Evolutionary conservation across 1,284 basidiomycete genomes (phyloP), one percentile per base, ranked within the genome.

Genomic region (Ustilago trichophora): DNA sequence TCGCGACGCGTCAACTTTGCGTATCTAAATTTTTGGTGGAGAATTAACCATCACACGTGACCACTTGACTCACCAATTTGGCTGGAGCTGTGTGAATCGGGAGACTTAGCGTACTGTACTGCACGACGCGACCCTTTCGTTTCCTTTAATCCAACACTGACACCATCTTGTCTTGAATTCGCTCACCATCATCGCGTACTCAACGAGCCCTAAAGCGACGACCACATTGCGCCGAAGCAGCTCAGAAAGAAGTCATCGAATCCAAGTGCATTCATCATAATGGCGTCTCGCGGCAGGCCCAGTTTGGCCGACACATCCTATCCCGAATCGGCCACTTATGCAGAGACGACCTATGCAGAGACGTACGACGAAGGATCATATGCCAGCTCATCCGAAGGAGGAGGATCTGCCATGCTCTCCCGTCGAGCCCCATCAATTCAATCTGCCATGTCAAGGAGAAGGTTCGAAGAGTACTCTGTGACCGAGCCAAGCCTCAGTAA

Each of bases 1-100:
- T n/a, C n/a, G 53, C 62, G 62, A 57, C 62, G 62, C 62, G 62
- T 64, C 33, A n/a, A n/a, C n/a, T n/a, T n/a, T n/a, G n/a, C n/a
- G n/a, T n/a, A n/a, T n/a, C n/a, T n/a, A n/a, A n/a, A n/a, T n/a
- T n/a, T n/a, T n/a, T n/a, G n/a, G 47, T 38, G 24, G 33, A 37
- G 36, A 40, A 24, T 2, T 11, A 40, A 2, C n/a, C n/a, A n/a
- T 10, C 24, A 35, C 60, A 64, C 60, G 53, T 64, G 59, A 63
- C 52, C 27, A 15, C 4, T 22, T 26, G 11, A n/a, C 15, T n/a
- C 12, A 9, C 15, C 16, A n/a, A n/a, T n/a, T n/a, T n/a, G n/a
- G n/a, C n/a, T n/a, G n/a, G n/a, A n/a, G n/a, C n/a, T n/a, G n/a
- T n/a, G n/a, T n/a, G n/a, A n/a, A 44, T 44, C 42, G 42, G 42